Conservation (phyloP, 2,329 filamentous ascomycete species). For the Xylariaceae sp. region DNA sequence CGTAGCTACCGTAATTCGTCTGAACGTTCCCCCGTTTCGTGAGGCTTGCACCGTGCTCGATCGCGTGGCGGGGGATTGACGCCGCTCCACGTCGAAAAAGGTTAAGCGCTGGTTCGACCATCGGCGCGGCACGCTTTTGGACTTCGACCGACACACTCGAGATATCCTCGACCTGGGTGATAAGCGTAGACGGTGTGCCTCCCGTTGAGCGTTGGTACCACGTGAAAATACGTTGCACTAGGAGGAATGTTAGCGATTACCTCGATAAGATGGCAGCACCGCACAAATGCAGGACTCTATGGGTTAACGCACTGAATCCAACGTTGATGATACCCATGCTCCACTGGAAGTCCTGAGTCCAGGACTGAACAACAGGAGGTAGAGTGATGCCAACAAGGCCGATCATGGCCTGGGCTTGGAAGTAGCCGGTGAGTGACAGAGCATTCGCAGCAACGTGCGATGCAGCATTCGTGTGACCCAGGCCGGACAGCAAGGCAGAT, state of each 20-base stretch:
- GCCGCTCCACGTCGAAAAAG: slow-evolving; percentile 59
- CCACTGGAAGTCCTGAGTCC: slow-evolving; percentile 99
- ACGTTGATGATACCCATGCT: slow-evolving; percentile 93
- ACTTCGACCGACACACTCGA: slow-evolving; percentile 80
- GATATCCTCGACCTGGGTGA: slow-evolving; percentile 76
- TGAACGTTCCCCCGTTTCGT: slow-evolving; percentile 58
- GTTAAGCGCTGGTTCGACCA: slow-evolving; percentile 39
- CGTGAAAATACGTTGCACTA: slow-evolving; percentile 80
- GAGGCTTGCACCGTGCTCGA: slow-evolving; percentile 42
- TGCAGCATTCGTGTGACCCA: slow-evolving; percentile 91
- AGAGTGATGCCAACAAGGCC: slow-evolving; percentile 80
- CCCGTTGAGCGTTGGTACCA: slow-evolving; percentile 97
- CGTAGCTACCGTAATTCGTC: slow-evolving; percentile 56
- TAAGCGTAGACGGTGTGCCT: slow-evolving; percentile 76
- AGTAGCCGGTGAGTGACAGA: slow-evolving; percentile 90
- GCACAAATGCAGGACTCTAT: background rate
- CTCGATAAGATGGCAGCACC: background rate
- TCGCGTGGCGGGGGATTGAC: slow-evolving; percentile 49
- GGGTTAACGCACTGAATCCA: slow-evolving; percentile 55
- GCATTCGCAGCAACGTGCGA: slow-evolving; percentile 94
- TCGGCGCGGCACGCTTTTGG: slow-evolving; percentile 60
- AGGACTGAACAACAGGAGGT: slow-evolving; percentile 85
- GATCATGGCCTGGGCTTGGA: slow-evolving; percentile 91
- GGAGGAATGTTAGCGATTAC: slow-evolving; percentile 13
- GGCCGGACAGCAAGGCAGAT: slow-evolving; percentile 84